Conservation (phyloP, 345 rosid species). For the Aquilaria malaccensis region DNA sequence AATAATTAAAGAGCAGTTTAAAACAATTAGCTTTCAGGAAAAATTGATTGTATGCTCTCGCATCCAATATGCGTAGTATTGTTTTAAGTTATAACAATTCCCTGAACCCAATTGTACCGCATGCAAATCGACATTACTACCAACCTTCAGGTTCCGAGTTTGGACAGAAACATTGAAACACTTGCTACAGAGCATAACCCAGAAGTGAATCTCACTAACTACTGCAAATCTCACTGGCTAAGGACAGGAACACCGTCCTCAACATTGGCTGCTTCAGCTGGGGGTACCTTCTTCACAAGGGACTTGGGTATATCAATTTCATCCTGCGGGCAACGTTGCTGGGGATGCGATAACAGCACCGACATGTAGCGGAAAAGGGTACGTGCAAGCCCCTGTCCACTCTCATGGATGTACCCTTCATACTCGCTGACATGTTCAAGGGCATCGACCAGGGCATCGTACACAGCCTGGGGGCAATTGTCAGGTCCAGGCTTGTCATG, state of each 20-base stretch:
- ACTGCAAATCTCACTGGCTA: slow-evolving; percentile 35
- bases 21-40: no score
- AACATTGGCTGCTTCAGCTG: slow-evolving; percentile 35
- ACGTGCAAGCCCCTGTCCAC: slow-evolving; percentile 66
- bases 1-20: no score
- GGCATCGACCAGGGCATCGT: slow-evolving; percentile 65
- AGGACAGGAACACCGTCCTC: slow-evolving; percentile 41
- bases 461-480: slow-evolving; percentile 86
- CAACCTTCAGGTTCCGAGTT: no score
- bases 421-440: slow-evolving; percentile 77
- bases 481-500: slow-evolving; percentile 88
- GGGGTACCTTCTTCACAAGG: slow-evolving; percentile 49
- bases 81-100: no score
- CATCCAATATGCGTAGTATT: no score
- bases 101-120: no score
- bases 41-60: no score
- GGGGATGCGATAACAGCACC: slow-evolving; percentile 68
- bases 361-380: slow-evolving; percentile 63
- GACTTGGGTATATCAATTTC: slow-evolving; percentile 71
- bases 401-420: slow-evolving; percentile 83
- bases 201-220: no score
- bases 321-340: slow-evolving; percentile 79
- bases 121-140: no score
- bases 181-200: no score
- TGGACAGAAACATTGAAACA: no score